These are phyloP conservation scores for Colletotrichum shisoi DNA, from an alignment of 2,329 filamentous ascomycete genomes.

Conservation along the genomic window DNA sequence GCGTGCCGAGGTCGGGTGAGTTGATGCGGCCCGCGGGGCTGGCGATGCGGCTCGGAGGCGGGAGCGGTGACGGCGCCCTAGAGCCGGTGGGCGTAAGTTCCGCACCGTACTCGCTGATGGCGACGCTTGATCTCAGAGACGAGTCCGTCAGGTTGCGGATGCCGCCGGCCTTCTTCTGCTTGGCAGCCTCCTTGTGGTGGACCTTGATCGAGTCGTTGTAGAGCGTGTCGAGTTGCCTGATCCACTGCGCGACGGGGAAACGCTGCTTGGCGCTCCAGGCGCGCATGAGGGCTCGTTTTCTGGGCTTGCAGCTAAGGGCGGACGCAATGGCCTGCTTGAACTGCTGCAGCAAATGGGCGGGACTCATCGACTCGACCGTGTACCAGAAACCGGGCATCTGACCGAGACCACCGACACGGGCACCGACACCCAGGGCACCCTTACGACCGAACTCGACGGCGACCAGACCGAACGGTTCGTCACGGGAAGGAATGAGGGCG, in stretches of 20 bases:
- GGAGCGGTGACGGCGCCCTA: conserved; percentile 31
- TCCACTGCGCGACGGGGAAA: conserved; percentile 73
- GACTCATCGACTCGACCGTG: conserved; percentile 71
- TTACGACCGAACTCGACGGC: conserved; percentile 75
- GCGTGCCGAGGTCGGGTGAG: conserved; percentile 33
- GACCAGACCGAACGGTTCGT: conserved; percentile 74
- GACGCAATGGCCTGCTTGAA: conserved; percentile 71
- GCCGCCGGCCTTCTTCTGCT: conserved; percentile 37
- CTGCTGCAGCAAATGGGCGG: conserved; percentile 69
- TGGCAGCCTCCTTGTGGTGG: conserved; percentile 46
- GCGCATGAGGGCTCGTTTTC: conserved; percentile 68
- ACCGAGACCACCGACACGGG: conserved; percentile 71
- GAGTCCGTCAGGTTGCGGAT: conserved; percentile 36
- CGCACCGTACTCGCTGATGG: conserved; percentile 31
- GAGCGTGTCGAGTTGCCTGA: conserved; percentile 69
- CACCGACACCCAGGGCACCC: conserved; percentile 71
- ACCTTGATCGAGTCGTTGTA: conserved; percentile 68
- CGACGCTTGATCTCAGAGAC: conserved; percentile 30
- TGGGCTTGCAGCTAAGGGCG: conserved; percentile 64
- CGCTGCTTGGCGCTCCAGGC: conserved; percentile 70
- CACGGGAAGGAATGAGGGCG: conserved; percentile 71
- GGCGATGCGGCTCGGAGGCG: conserved; percentile 30
- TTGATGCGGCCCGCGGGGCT: conserved; percentile 31
- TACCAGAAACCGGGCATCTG: conserved; percentile 78
- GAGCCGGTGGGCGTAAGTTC: conserved; percentile 30